Evolutionary conservation across 2,329 filamentous ascomycete genomes (phyloP).

Genomic region (Colletotrichum sp.): DNA sequence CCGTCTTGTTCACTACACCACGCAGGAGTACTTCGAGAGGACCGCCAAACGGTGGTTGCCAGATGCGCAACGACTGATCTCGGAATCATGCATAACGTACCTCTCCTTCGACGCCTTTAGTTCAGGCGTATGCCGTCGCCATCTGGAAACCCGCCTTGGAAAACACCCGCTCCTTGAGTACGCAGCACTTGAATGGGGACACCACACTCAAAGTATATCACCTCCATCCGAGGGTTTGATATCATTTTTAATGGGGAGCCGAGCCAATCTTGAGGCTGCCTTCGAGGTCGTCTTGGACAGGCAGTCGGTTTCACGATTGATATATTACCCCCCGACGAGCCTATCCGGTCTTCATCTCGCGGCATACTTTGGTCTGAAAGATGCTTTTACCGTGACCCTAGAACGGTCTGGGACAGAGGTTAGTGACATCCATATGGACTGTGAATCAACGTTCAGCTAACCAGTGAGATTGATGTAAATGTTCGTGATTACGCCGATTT

Average conservation of each 20-base stretch:
- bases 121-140: too few relatives aligned
- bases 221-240: neutral
- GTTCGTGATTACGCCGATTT: too few relatives aligned
- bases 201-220: neutral
- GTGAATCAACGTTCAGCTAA: neutral
- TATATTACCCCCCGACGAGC: too few relatives aligned
- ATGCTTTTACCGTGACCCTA: too few relatives aligned
- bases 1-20: slow-evolving; percentile 49
- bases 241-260: neutral
- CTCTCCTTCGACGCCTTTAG: slow-evolving; percentile 30
- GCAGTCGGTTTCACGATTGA: too few relatives aligned
- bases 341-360: neutral
- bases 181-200: neutral
- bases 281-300: too few relatives aligned
- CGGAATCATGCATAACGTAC: slow-evolving; percentile 37
- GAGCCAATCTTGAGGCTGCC: neutral
- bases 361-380: neutral
- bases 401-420: too few relatives aligned
- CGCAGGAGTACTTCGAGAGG: slow-evolving; percentile 47
- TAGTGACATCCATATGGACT: too few relatives aligned
- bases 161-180: too few relatives aligned
- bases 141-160: too few relatives aligned
- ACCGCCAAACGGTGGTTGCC: slow-evolving; percentile 33
- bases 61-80: slow-evolving; percentile 30
- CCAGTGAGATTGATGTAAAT: neutral